A percentile compares a stretch with the other conserved stretches of the same genome.
Conservation (phyloP, 2,329 filamentous ascomycete species). For the Diaporthe humulicola region DNA sequence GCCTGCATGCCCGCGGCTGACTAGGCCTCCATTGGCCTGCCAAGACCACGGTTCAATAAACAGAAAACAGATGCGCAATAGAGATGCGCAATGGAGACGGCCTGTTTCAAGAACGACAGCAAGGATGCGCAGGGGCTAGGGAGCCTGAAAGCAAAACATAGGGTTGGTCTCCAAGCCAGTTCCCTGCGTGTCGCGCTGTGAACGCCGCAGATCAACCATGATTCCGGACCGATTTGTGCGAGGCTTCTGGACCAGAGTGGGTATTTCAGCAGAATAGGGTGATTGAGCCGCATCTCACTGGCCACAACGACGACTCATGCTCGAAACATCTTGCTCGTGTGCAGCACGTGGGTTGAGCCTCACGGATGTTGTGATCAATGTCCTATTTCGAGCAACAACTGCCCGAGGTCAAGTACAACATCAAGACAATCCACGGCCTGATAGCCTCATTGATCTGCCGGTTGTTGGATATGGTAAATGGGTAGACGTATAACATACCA, state of each 20-base stretch:
- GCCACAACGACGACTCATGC: conserved; percentile 4
- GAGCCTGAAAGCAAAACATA: conserved; percentile 7
- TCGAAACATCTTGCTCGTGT: neutral
- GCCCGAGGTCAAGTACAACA: neutral
- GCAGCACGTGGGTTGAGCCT: conserved; percentile 16
- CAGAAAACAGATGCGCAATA: conserved; percentile 20
- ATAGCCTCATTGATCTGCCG: neutral
- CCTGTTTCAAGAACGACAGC: conserved; percentile 29
- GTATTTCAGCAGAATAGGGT: neutral
- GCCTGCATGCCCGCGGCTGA: neutral
- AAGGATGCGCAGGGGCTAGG: conserved; percentile 15
- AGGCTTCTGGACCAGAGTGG: conserved; percentile 2
- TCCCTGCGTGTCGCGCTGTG: neutral
- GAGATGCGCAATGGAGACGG: conserved; percentile 2
- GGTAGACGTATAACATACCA: neutral
- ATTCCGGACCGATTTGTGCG: conserved; percentile 4
- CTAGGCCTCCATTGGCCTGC: conserved; percentile 5
- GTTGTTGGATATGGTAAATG: neutral
- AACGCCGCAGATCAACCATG: neutral
- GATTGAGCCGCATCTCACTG: conserved; percentile 24
- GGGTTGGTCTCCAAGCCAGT: neutral
- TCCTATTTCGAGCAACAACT: neutral
- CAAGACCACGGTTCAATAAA: conserved; percentile 19
- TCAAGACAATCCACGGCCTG: too few species aligned
- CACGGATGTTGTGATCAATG: neutral